Conservation (phyloP, 1,284 basidiomycete genomes). For the Ceratobasidium sp. region DNA sequence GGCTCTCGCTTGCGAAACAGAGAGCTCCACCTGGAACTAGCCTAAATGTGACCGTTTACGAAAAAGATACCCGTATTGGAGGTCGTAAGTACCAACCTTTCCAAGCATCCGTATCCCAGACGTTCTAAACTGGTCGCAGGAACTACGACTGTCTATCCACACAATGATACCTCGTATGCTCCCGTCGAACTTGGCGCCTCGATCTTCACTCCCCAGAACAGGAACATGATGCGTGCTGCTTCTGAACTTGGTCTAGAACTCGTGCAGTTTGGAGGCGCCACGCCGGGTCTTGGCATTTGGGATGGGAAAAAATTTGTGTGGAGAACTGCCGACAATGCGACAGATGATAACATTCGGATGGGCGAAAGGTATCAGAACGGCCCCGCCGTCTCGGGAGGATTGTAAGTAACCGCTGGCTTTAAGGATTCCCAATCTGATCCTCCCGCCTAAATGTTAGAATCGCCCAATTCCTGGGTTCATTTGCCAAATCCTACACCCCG, state of each 20-base stretch:
- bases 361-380: conserved; percentile 36
- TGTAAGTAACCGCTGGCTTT: conserved; percentile 63
- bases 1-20: conserved; percentile 75
- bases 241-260: conserved; percentile 83
- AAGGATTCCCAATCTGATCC: background rate
- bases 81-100: conserved; percentile 73
- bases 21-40: conserved; percentile 70
- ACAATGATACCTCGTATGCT: conserved; percentile 72
- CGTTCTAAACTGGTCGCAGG: conserved; percentile 61
- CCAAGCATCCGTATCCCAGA: background rate
- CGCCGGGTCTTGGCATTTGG: conserved; percentile 78
- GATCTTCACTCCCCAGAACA: conserved; percentile 88
- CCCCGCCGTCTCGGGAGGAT: conserved; percentile 55
- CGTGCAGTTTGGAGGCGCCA: conserved; percentile 68
- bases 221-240: conserved; percentile 85
- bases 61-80: conserved; percentile 80
- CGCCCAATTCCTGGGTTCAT: conserved; percentile 61
- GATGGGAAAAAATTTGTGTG: conserved; percentile 80
- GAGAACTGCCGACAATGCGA: conserved; percentile 28
- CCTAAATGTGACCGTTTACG: conserved; percentile 86
- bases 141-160: conserved; percentile 82
- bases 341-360: conserved; percentile 34
- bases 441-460: conserved; percentile 72
- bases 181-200: conserved; percentile 84
- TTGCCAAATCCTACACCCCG: conserved; percentile 31